Base-by-base conservation (phyloP, 164 flowering plant species). In the Taxillus chinensis region DNA sequence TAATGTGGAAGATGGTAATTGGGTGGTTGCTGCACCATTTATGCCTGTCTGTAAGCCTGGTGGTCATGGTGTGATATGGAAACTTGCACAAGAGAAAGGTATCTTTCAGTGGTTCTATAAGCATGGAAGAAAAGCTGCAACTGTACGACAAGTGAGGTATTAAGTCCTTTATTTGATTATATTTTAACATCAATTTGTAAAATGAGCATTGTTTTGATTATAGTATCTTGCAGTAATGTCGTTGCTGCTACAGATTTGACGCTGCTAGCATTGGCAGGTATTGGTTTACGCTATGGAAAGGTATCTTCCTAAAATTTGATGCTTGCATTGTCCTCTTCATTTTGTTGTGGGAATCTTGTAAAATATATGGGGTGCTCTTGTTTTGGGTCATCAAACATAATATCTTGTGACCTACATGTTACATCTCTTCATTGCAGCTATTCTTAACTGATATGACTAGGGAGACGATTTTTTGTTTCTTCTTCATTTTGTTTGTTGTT, bases 61-160 rank as follows among this genome's bases (percentile, higher is more conserved):
- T 64, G 98, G 98, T 60, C 98, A 93, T 78, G 98, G 98, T 58
- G 98, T 81, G 27, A 88, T 93, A 70, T 93, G 98, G 98, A 93
- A 93, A 78, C 89, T 93, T 63, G 98, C 98, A 67, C 60, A 80
- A 70, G 88, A 90, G 69, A 85, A 77, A 74, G 98, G 98, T 27
- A 63, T 93, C 65, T 93, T 88, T 56, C 74, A 83, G 43, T 90
- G 96, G 96, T 88, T 93, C 71, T 70, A 73, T 70, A 68, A 65
- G 55, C 89, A 86, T 77, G 90, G 92, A 62, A 76, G 98, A 71
- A 88, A 83, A 73, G 97, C 95, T 60, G 95, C 89, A 45, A 90
- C 96, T 51, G 84, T 90, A 3, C 83, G 98, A 9, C 98, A 93
- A 88, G 92, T 90, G 79, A 86, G 98, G 98, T 90, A 70, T 27